Conservation (phyloP, 257 asterid species). For the Solanum appendiculatum region DNA sequence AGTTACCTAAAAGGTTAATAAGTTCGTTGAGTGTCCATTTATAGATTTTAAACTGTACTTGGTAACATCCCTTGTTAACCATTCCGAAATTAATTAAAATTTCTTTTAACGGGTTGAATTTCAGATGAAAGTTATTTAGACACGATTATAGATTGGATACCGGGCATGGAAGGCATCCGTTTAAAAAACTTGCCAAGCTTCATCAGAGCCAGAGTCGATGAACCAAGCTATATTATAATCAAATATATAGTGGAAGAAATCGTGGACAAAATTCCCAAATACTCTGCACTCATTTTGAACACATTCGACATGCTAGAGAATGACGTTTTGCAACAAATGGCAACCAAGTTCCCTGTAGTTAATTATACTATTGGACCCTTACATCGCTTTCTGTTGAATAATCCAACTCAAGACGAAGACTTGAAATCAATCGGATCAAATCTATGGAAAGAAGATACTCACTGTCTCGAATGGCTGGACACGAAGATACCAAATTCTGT, state of each 20-base stretch:
- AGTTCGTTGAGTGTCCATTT: background rate
- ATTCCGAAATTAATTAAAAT: background rate
- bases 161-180: constrained; percentile 16
- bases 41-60: background rate
- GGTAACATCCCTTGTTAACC: background rate
- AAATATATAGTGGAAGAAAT: constrained; percentile 4
- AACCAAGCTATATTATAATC: constrained; percentile 6
- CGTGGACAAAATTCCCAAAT: background rate
- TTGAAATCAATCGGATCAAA: constrained; percentile 5
- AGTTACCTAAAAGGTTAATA: background rate
- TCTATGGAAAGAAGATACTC: constrained; percentile 31
- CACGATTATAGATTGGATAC: constrained; percentile 20
- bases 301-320: constrained; percentile 14
- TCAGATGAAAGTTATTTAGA: constrained; percentile 22
- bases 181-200: constrained; percentile 20
- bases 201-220: constrained; percentile 8
- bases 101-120: background rate
- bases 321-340: constrained; percentile 2
- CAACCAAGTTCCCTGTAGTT: constrained; percentile 1
- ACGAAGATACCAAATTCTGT: constrained; percentile 16
- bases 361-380: constrained; percentile 20
- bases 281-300: constrained; percentile 12
- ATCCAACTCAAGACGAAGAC: background rate
- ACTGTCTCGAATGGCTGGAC: constrained; percentile 22
- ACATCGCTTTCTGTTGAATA: background rate